phyloP scores from a whole-genome alignment of 257 asterid species.

The Fraxinus americana region DNA sequence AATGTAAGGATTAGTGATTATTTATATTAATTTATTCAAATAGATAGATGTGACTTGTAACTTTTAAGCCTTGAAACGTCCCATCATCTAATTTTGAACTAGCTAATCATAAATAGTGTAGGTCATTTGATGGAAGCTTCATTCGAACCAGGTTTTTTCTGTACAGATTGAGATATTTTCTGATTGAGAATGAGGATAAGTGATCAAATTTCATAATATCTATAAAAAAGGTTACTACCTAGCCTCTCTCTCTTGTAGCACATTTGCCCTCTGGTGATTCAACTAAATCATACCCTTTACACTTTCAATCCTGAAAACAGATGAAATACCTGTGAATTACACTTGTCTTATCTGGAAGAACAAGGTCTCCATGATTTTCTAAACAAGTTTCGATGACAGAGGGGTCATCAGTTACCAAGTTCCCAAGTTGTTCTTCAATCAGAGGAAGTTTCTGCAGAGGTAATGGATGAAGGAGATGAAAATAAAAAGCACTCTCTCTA shows the following conservation, averaged over 20 bases:
- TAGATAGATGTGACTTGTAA: background rate
- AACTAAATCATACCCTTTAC: constrained; percentile 16
- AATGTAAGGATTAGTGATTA: background rate
- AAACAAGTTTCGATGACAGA: constrained; percentile 70
- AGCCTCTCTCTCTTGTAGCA: constrained; percentile 11
- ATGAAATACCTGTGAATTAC: constrained; percentile 61
- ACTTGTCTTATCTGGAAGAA: constrained; percentile 64
- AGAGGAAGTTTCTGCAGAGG: constrained; percentile 73
- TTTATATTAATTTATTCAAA: background rate
- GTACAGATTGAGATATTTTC: background rate
- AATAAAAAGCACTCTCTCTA: constrained; percentile 8
- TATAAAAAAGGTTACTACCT: background rate
- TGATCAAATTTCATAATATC: background rate
- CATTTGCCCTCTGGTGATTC: background rate
- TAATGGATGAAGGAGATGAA: constrained; percentile 14
- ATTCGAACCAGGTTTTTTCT: background rate
- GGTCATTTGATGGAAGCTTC: background rate
- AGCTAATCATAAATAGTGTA: background rate
- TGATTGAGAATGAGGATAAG: constrained; percentile 3
- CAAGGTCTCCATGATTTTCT: constrained; percentile 61
- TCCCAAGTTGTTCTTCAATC: constrained; percentile 80
- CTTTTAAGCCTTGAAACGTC: background rate
- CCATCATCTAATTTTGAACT: background rate
- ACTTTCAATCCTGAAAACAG: constrained; percentile 4
- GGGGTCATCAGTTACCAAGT: constrained; percentile 83